Evolutionary conservation across 768 basidiomycete genomes (phyloP).

Genomic region (Suillus brevipes): DNA sequence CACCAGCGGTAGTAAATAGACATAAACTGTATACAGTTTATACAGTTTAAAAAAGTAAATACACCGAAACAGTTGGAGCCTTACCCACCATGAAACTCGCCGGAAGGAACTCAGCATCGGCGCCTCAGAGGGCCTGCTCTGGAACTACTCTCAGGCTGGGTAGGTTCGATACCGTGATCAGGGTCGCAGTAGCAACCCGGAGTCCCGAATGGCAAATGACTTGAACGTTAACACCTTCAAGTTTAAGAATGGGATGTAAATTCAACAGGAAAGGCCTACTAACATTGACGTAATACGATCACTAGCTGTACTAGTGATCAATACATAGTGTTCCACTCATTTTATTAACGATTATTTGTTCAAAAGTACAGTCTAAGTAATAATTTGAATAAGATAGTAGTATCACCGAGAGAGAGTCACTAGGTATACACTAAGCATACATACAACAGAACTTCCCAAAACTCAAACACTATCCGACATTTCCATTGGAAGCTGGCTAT

Average conservation of each 20-base stretch:
- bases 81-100: background rate
- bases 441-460: background rate
- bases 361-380: background rate
- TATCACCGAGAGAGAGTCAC: background rate
- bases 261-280: no score
- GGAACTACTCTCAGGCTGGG: background rate
- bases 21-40: background rate
- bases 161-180: background rate
- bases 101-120: background rate
- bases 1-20: background rate
- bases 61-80: background rate
- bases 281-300: no score
- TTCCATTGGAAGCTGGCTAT: constrained; percentile 73
- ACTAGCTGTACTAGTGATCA: no score
- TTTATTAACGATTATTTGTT: background rate
- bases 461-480: constrained; percentile 42
- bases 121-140: background rate
- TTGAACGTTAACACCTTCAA: no score
- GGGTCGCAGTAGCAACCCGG: no score
- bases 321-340: background rate
- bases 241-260: no score
- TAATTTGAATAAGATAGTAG: background rate
- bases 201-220: no score
- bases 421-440: background rate
- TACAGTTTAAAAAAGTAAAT: background rate